These are phyloP conservation scores for Lasiodiplodia gonubiensis DNA, from an alignment of 2,329 filamentous ascomycete species.

Conservation along the genomic window DNA sequence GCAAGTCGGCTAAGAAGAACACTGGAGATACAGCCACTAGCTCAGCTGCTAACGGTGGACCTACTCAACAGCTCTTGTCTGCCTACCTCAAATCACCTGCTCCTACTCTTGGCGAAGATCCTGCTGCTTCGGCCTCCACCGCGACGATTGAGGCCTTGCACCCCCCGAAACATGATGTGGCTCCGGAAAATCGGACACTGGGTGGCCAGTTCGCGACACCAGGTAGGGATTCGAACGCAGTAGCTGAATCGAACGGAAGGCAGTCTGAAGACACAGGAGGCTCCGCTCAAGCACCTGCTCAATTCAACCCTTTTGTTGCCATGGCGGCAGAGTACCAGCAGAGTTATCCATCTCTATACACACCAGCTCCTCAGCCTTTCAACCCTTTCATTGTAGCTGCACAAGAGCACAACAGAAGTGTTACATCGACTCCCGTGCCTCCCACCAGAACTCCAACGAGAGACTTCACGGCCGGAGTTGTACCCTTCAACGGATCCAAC, in stretches of 20 bases:
- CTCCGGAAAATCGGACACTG: not conserved
- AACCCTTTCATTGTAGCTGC: conserved; percentile 12
- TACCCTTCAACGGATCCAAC: not conserved
- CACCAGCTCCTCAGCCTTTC: conserved; percentile 1
- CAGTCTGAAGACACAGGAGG: not conserved
- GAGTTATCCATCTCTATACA: not conserved
- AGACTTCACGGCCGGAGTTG: not conserved
- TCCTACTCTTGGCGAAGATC: not conserved
- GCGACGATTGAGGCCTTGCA: not conserved
- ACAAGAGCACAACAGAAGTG: conserved; percentile 19
- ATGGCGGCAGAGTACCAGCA: conserved; percentile 19
- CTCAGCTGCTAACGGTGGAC: not conserved
- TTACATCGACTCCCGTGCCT: not conserved
- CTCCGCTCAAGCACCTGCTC: not conserved
- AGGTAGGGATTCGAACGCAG: not conserved
- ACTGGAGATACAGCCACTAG: not conserved
- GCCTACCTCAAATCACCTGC: not conserved
- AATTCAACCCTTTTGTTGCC: not conserved
- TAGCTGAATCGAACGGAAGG: too few relatives aligned
- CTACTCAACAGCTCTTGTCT: not conserved
- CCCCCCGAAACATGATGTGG: not conserved
- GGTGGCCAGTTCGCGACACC: not conserved
- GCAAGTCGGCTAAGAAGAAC: conserved; percentile 17
- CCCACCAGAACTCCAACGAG: not conserved
- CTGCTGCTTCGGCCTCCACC: not conserved